Evolutionary conservation across 2,329 filamentous ascomycete species (phyloP), one percentile per base, ranked within the genome.

Genomic region (Ophiobolus disseminans): DNA sequence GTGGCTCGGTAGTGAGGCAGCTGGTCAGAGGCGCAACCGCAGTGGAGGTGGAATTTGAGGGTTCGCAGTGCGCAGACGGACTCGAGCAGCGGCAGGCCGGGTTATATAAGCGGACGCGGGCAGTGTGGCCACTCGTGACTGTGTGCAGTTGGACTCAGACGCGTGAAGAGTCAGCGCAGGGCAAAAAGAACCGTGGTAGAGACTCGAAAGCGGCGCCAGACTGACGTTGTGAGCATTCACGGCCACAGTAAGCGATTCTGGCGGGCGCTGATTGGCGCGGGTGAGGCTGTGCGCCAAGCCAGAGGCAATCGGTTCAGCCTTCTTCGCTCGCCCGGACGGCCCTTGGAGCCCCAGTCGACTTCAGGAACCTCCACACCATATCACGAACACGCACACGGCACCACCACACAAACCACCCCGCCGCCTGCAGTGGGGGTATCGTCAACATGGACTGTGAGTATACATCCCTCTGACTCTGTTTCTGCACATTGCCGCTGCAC

Each of bases 391-490:
- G 52, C 52, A 54, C 69, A 64, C 62, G 64, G 63, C 65, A 52
- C 59, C 66, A 66, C 60, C 62, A 11, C 55, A 58, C 45, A 56
- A 50, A 49, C 58, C 51, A 48, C 55, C 53, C 63, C 62, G 70
- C 50, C 45, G 32, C 55, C 55, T 39, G 47, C 51, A 52, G 48
- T 48, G 70, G 76, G 78, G 78, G 76, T 76, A 74, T 76, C 75
- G 76, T 73, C 74, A 76, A 70, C 75, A 84, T 85, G 82, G 80
- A 82, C 76, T 80, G 82, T 84, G 74, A 82, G 81, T 83, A 64
- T 61, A 56, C 61, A 65, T 35, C 63, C 66, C 73, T 62, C 65
- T 65, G 65, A 57, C 61, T 50, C 60, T 50, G 52, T 55, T 64
- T 65, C 57, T 66, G 48, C 58, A 41, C 48, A 50, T 37, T 40